Percentiles rank a stretch among this genome's conserved stretches.
Conservation (phyloP, 441 rosid genomes). For the Jatropha multifida region DNA sequence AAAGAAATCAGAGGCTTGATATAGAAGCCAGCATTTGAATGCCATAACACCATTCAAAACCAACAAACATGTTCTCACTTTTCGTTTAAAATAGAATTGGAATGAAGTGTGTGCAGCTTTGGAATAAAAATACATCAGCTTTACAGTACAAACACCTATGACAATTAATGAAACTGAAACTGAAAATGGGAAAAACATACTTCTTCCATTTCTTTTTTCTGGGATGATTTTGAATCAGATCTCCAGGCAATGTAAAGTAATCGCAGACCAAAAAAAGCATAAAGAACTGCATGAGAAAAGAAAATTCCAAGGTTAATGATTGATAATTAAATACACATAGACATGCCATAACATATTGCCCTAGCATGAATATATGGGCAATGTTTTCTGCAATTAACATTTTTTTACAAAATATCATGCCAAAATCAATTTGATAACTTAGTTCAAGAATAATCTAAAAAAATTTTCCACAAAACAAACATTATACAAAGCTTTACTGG, state of each 20-base stretch:
- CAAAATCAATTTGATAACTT: neutral
- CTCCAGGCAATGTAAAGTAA: constrained; percentile 98
- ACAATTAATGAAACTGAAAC: neutral
- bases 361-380: neutral
- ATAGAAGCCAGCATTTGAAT: too few species aligned
- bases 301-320: constrained; percentile 3
- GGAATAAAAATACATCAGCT: neutral
- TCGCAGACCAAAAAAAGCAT: constrained; percentile 88
- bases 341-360: neutral
- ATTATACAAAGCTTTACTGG: neutral
- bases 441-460: neutral
- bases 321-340: neutral
- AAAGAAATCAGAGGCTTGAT: too few species aligned
- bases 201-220: constrained; percentile 97
- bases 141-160: too few species aligned
- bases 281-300: constrained; percentile 62
- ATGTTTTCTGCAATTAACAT: neutral
- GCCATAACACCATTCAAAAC: too few species aligned
- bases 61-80: too few species aligned
- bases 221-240: constrained; percentile 85
- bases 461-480: neutral
- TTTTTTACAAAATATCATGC: neutral
- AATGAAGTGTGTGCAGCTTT: neutral
- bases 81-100: neutral
- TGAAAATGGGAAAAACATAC: constrained; percentile 42